Base-by-base conservation (phyloP, 176 grass and related monocot genomes). In the Hsuehochloa calcarea region DNA sequence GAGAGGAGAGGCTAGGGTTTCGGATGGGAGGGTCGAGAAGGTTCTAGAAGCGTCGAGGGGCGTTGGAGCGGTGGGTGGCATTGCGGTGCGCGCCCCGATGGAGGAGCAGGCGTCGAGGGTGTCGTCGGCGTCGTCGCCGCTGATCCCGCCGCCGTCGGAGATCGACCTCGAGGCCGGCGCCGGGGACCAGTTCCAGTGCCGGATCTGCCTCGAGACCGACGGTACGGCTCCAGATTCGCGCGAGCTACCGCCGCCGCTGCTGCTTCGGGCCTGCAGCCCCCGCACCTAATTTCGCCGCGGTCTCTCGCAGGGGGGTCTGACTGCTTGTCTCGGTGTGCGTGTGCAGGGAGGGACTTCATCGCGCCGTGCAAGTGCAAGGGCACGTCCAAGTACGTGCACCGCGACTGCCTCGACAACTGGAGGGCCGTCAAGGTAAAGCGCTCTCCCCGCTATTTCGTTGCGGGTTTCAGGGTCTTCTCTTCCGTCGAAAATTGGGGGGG, bases 291-390 rank as follows among this genome's bases (percentile, higher is more conserved):
- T n/a, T 23, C 35, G 50, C 35, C 27, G 66, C 40, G 60, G 40
- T 41, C 80, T 78, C 23, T 50, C 23, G 75, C 75, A 81, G 23
- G 51, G 75, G 74, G 72, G 64, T 85, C 82, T 90, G 75, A 74
- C 68, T 8, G 67, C 10, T 15, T 62, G 1, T 59, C 8, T 58
- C 16, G 16, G 10, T 50, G 25, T 55, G 17, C 40, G 84, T 85
- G 79, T 88, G 83, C 80, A 98, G 96, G 96, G 76, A 88, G 96
- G 89, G 96, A 98, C 84, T 98, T 98, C 89, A 98, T 98, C 82
- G 96, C 96, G 66, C 96, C 96, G 35, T 98, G 96, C 84, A 98
- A 93, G 81, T 98, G 96, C 93, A 98, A 98, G 89, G 96, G 96
- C 61, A 94, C 93, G 37, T 91, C 96, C 71, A 98, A 98, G 64